phyloP scores from a whole-genome alignment of 108 stramenopile species.

The Skeletonema menzelii region DNA sequence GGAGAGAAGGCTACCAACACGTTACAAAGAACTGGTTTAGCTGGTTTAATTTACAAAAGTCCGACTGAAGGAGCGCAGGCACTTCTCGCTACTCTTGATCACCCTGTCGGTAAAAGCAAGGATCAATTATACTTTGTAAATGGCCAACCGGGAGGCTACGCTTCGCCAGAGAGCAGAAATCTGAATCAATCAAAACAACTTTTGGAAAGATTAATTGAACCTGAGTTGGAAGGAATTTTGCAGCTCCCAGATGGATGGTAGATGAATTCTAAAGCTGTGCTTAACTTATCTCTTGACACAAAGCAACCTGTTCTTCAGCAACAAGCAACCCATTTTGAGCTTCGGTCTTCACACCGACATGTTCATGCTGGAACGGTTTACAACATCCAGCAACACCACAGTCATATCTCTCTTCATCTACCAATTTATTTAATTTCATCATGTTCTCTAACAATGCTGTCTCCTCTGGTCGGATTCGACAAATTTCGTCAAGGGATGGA shows the following conservation, averaged over 20 bases:
- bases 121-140: slow-evolving; percentile 44
- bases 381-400: slow-evolving; percentile 75
- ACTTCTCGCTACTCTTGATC: slow-evolving; percentile 30
- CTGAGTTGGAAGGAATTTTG: slow-evolving; percentile 21
- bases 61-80: slow-evolving; percentile 36
- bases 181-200: slow-evolving; percentile 10
- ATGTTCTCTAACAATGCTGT: slow-evolving; percentile 66
- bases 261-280: background rate
- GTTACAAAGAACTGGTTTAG: slow-evolving; percentile 33
- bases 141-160: slow-evolving; percentile 29
- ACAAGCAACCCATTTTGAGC: slow-evolving; percentile 73
- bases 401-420: slow-evolving; percentile 50
- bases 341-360: slow-evolving; percentile 71
- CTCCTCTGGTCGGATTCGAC: slow-evolving; percentile 79
- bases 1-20: slow-evolving; percentile 17
- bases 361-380: slow-evolving; percentile 76
- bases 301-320: slow-evolving; percentile 44
- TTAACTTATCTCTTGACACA: slow-evolving; percentile 2
- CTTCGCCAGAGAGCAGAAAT: slow-evolving; percentile 31
- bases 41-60: slow-evolving; percentile 40
- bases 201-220: slow-evolving; percentile 24
- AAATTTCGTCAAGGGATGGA: slow-evolving; percentile 56
- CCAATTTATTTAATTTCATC: slow-evolving; percentile 24
- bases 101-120: background rate
- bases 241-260: slow-evolving; percentile 20